Base-by-base conservation (phyloP, 2,329 filamentous ascomycete genomes). In the Calonectria montana region DNA sequence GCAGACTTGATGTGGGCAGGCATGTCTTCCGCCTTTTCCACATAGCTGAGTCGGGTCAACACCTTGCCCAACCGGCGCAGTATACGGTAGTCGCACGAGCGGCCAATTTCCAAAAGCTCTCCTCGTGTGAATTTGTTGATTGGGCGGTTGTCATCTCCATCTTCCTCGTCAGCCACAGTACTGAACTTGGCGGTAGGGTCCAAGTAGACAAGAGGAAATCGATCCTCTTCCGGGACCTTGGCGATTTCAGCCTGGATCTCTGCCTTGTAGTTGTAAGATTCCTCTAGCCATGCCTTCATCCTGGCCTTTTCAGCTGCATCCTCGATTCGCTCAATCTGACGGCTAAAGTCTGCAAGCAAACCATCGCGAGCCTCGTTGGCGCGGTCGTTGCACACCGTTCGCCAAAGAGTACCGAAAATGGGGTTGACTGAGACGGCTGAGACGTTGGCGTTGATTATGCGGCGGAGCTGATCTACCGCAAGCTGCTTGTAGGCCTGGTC, bases 61-160 rank as follows among this genome's bases (percentile, higher is more conserved):
- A 88, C 83, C 35, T 81, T 83, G 9, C 87, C 86, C 1, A 89
- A 80, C 0, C 87, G 84, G 15, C 84, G 83, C 2, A 89, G 82
- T 61, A 89, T 86, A 3, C 80, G 81, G 62, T 84, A 81, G 63
- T 89, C 84, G 75, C 88, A 89, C 0, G 87, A 89, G 15, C 87
- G 82, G 9, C 86, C 86, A 70, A 89, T 88, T 67, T 89, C 87
- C 1, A 89, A 80, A 13, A 89, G 82, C 62, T 89, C 87, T 0
- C 81, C 82, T 13, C 86, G 83, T 1, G 84, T 84, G 68, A 88
- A 85, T 3, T 80, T 70, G 8, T 82, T 81, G 23, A 83, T 68
- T 0, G 80, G 75, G 5, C 76, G 74, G 7, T 74, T 72, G 2
- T 73, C 71, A 0, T 57, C 43, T 1, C 67, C 67, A 7, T 70